These are phyloP conservation scores for Hanseniaspora osmophila DNA, from an alignment of 805 yeast species.

Conservation along the genomic window DNA sequence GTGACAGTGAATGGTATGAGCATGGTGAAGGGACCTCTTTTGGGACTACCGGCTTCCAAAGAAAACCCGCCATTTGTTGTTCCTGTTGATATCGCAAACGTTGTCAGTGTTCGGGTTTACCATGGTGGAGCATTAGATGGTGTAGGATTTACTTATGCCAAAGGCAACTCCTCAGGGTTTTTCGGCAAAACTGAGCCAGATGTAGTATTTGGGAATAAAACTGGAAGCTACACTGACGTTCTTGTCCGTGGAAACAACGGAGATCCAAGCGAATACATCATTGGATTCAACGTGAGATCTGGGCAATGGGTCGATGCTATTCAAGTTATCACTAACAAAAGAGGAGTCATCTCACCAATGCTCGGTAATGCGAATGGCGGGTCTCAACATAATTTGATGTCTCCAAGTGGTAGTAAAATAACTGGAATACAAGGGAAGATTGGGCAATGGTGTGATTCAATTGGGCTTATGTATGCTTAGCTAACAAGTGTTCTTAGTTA, in stretches of 20 bases:
- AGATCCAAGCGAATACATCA: constrained; percentile 40
- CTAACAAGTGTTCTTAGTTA: background rate
- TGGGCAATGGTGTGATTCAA: constrained; percentile 58
- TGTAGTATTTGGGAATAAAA: constrained; percentile 38
- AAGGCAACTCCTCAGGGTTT: constrained; percentile 27
- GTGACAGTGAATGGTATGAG: background rate
- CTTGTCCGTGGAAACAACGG: constrained; percentile 19
- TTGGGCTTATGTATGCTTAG: constrained; percentile 49
- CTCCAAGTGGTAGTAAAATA: constrained; percentile 49
- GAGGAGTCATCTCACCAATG: constrained; percentile 39
- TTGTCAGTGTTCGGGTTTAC: constrained; percentile 47
- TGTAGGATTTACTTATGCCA: constrained; percentile 33
- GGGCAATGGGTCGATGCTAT: constrained; percentile 89
- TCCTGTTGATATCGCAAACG: constrained; percentile 5
- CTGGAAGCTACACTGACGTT: constrained; percentile 40
- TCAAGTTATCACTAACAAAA: constrained; percentile 45
- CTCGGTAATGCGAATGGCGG: constrained; percentile 65
- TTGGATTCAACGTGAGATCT: constrained; percentile 47
- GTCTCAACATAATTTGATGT: constrained; percentile 37
- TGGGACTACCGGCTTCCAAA: background rate
- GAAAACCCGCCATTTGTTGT: background rate
- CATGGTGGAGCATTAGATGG: constrained; percentile 80
- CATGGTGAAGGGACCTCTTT: background rate
- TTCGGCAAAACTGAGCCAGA: constrained; percentile 20
- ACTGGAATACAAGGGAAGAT: constrained; percentile 62